Percentiles rank a stretch among this genome's conserved stretches.
Evolutionary conservation across 75 land plant species (phyloP).

Genomic region (Cryptomeria japonica): DNA sequence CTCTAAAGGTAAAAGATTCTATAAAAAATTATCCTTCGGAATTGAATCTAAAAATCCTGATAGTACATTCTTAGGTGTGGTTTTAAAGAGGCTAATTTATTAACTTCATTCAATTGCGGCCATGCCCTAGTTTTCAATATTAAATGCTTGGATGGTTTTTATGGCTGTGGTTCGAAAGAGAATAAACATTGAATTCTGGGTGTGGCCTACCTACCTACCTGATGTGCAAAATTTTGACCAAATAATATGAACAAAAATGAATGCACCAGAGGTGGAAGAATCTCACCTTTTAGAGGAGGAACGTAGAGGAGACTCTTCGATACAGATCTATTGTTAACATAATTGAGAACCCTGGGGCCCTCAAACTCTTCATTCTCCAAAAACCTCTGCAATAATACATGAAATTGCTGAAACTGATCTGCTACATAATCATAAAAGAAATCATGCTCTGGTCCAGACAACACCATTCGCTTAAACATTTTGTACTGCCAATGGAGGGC

Average conservation of each 20-base stretch:
- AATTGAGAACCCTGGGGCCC: slow-evolving; percentile 42
- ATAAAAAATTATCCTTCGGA: no score
- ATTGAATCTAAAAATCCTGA: no score
- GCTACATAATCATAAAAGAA: slow-evolving; percentile 41
- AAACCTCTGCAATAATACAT: slow-evolving; percentile 52
- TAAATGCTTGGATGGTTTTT: not conserved
- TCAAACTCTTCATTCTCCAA: slow-evolving; percentile 61
- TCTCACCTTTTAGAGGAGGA: slow-evolving; percentile 56
- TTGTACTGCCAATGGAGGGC: slow-evolving; percentile 51
- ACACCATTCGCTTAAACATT: slow-evolving; percentile 30
- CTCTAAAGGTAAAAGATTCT: no score
- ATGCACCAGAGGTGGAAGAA: not conserved
- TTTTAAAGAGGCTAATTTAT: not conserved
- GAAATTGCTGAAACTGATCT: slow-evolving; percentile 62
- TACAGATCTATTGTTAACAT: slow-evolving; percentile 41
- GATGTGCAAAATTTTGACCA: not conserved
- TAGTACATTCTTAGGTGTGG: not conserved
- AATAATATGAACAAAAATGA: not conserved
- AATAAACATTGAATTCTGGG: not conserved
- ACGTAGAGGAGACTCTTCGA: slow-evolving; percentile 49
- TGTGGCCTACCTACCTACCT: not conserved
- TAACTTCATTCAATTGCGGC: not conserved
- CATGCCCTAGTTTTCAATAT: not conserved
- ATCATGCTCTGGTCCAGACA: slow-evolving; percentile 20
- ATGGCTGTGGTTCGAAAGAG: not conserved